Evolutionary conservation across 805 yeast genomes (phyloP).

Genomic region (Myxozyma nipponensis): DNA sequence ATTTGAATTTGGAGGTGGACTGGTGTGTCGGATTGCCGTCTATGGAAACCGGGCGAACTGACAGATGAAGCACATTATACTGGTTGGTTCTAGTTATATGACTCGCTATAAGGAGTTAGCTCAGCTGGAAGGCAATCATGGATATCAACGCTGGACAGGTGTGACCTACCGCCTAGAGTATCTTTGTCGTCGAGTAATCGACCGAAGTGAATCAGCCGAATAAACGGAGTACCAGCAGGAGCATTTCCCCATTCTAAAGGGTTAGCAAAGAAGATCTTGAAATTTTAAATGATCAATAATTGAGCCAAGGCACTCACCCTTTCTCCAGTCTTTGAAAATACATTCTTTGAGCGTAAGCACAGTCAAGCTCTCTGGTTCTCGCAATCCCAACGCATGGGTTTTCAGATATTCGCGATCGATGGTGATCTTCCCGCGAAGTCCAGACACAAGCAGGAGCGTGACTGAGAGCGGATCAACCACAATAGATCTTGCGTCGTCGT

Average conservation of each 20-base stretch:
- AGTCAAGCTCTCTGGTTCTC: constrained; percentile 21
- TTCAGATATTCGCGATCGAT: constrained; percentile 15
- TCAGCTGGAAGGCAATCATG: no score
- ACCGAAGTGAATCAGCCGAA: constrained; percentile 25
- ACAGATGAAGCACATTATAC: constrained; percentile 25
- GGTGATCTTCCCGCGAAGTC: constrained; percentile 11
- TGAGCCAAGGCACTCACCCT: no score
- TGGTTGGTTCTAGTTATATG: constrained; percentile 10
- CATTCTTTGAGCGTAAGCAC: constrained; percentile 13
- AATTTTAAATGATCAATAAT: background rate
- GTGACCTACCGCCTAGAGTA: constrained; percentile 9
- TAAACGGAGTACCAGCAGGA: constrained; percentile 12
- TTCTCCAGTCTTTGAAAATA: constrained; percentile 20
- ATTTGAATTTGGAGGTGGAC: background rate
- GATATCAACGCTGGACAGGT: no score
- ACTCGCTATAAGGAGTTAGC: constrained; percentile 4
- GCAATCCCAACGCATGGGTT: constrained; percentile 7
- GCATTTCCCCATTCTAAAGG: constrained; percentile 21
- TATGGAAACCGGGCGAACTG: constrained; percentile 22
- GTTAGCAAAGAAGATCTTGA: constrained; percentile 2
- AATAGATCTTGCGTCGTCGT: constrained; percentile 6
- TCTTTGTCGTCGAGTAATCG: constrained; percentile 18
- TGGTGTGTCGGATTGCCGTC: constrained; percentile 2
- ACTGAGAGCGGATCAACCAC: constrained; percentile 11
- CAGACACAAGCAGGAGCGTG: constrained; percentile 21